Evolutionary conservation across 139 green algal species (phyloP), one percentile per base, ranked within the genome.

Genomic region (Chlorella sp.): DNA sequence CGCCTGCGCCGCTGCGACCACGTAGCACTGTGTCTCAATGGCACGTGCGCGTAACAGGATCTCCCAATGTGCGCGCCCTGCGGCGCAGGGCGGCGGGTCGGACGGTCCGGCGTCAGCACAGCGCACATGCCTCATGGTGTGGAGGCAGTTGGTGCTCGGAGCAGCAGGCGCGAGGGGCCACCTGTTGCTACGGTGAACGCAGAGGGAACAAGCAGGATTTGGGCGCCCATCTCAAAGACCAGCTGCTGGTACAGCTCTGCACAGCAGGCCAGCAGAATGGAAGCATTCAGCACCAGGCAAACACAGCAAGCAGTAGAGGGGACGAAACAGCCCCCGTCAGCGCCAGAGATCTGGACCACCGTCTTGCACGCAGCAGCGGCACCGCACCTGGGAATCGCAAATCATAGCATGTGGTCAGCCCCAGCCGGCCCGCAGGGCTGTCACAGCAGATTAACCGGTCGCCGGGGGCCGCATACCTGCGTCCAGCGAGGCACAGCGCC

Each of bases 361-460:
- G n/a, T n/a, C n/a, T n/a, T n/a, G n/a, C n/a, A n/a, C n/a, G n/a
- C n/a, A n/a, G n/a, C n/a, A n/a, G n/a, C n/a, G n/a, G n/a, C n/a
- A n/a, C n/a, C n/a, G n/a, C n/a, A n/a, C n/a, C n/a, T n/a, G 96
- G 95, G 66, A 99, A 99, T 5, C 96, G 84, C 46, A 99, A 73
- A 79, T 99, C 96, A 76, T 99, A 99, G 83, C 96, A 99, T 0
- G 94, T 79, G 40, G 83, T 95, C 12, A 99, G 77, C 23, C 91
- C 96, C 51, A 99, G 76, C 2, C 76, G 62, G 2, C 95, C 95
- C 0, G 83, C 88, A 7, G 93, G 93, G 23, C 79, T 92, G 81
- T 95, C 87, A 41, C 84, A 93, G 0, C 80, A 80, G 3, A 96
- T 87, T 25, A 97, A 63, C 27, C 27, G 15, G 17, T 77, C 62